phyloP scores from a whole-genome alignment of 768 basidiomycete species.

The Termitomyces heimii region DNA sequence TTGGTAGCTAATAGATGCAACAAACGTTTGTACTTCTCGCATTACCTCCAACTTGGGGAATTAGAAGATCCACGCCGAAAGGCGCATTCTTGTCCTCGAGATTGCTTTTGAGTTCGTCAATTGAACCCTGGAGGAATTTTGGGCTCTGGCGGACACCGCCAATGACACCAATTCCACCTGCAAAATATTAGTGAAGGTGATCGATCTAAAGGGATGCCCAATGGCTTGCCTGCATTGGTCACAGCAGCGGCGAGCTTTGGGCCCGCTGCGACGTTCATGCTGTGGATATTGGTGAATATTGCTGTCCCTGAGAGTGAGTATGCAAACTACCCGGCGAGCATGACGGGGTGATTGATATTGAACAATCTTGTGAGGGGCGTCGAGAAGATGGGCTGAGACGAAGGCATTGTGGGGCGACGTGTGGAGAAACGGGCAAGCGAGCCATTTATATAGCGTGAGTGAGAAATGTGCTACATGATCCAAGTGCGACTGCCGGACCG shows the following conservation, averaged over 20 bases:
- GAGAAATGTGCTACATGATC: background rate
- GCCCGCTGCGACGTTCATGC: slow-evolving; percentile 86
- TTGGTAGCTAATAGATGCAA: slow-evolving; percentile 3
- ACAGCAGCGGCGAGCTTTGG: slow-evolving; percentile 82
- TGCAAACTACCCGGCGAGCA: slow-evolving; percentile 59
- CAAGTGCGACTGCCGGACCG: slow-evolving; percentile 1
- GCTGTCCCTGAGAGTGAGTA: background rate
- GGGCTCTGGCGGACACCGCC: slow-evolving; percentile 76
- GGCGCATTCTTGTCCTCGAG: slow-evolving; percentile 73
- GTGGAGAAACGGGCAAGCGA: slow-evolving; percentile 1
- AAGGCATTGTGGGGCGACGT: slow-evolving; percentile 44
- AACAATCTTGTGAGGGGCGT: slow-evolving; percentile 76
- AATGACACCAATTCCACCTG: slow-evolving; percentile 81
- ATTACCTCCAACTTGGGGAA: slow-evolving; percentile 77
- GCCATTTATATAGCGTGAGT: background rate
- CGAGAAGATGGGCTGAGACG: slow-evolving; percentile 57
- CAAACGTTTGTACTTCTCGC: slow-evolving; percentile 77
- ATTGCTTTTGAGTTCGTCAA: slow-evolving; percentile 67
- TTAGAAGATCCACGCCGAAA: slow-evolving; percentile 77
- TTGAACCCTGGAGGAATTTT: slow-evolving; percentile 58
- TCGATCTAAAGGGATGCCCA: background rate
- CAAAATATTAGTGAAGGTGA: background rate
- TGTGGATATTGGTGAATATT: slow-evolving; percentile 15
- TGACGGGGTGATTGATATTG: slow-evolving; percentile 75
- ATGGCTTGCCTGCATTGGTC: slow-evolving; percentile 69